Evolutionary conservation across 306 rosid species (phyloP).

Genomic region (Comarum palustre): DNA sequence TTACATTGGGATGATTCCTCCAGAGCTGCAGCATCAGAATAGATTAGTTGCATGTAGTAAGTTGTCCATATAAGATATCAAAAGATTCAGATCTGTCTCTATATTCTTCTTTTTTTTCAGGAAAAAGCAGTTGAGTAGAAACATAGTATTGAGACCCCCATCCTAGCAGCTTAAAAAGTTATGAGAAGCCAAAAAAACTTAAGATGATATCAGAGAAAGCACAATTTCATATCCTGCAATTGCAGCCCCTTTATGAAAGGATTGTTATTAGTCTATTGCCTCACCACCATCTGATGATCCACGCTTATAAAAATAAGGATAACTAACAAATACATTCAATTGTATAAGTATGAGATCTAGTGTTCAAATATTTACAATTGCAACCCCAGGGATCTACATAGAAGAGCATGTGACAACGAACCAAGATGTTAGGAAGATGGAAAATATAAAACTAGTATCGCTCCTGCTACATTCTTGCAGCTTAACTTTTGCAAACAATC

Average conservation of each 20-base stretch:
- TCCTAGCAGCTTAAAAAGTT: background rate
- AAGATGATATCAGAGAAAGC: background rate
- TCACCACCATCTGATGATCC: background rate
- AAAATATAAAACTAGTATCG: background rate
- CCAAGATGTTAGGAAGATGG: background rate
- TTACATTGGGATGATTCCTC: slow-evolving; percentile 60
- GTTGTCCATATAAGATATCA: slow-evolving; percentile 2
- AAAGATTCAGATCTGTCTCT: slow-evolving; percentile 10
- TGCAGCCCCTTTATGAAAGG: slow-evolving; percentile 5
- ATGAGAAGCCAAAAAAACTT: slow-evolving; percentile 12
- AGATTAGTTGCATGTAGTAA: slow-evolving; percentile 16
- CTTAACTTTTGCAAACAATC: background rate
- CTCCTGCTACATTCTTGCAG: background rate
- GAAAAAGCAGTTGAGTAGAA: background rate
- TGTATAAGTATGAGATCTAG: slow-evolving; percentile 4
- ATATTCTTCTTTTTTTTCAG: background rate
- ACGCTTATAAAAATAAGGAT: background rate
- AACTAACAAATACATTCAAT: background rate
- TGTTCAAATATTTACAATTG: background rate
- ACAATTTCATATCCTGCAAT: background rate
- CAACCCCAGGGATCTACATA: background rate
- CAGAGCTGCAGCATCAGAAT: slow-evolving; percentile 47
- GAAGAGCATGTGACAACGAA: background rate
- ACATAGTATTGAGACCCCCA: background rate
- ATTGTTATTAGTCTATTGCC: background rate